Evolutionary conservation across 768 basidiomycete genomes (phyloP).

Genomic region (Leucosporidium scottii): DNA sequence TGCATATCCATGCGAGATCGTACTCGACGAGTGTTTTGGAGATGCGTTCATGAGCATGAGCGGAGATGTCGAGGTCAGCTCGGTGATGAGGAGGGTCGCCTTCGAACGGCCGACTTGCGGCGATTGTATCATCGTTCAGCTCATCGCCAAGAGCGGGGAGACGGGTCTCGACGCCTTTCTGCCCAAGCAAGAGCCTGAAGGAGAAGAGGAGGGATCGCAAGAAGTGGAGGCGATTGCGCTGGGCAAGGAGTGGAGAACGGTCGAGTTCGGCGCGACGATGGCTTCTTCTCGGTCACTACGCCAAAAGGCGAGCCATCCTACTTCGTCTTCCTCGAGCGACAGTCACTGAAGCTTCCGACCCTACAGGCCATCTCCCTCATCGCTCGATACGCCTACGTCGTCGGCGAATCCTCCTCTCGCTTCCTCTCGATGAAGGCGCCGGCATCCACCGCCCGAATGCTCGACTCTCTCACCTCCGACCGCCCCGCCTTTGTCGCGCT

Average conservation of each 20-base stretch:
- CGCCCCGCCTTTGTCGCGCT: too few relatives aligned
- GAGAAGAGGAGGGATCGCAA: too few relatives aligned
- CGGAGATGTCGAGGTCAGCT: constrained; percentile 29
- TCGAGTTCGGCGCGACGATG: too few relatives aligned
- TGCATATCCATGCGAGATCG: constrained; percentile 29
- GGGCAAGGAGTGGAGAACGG: too few relatives aligned
- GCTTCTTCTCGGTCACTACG: not conserved
- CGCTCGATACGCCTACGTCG: constrained; percentile 23
- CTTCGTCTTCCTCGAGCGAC: not conserved
- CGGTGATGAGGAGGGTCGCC: constrained; percentile 42
- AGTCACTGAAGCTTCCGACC: not conserved
- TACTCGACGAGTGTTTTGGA: constrained; percentile 36
- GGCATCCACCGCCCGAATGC: too few relatives aligned
- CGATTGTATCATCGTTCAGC: constrained; percentile 43
- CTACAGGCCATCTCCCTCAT: constrained; percentile 12
- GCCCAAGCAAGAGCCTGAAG: constrained; percentile 24
- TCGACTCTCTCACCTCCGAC: too few relatives aligned
- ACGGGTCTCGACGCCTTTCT: constrained; percentile 44
- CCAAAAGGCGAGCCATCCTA: not conserved
- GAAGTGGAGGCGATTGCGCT: too few relatives aligned
- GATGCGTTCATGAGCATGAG: constrained; percentile 20
- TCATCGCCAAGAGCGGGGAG: constrained; percentile 41
- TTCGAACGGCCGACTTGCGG: constrained; percentile 42
- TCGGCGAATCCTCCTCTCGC: constrained; percentile 9
- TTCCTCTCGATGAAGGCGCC: constrained; percentile 5